These are phyloP conservation scores for Veloporphyrellus conicus DNA, from an alignment of 1,284 basidiomycete genomes.

Conservation along the genomic window DNA sequence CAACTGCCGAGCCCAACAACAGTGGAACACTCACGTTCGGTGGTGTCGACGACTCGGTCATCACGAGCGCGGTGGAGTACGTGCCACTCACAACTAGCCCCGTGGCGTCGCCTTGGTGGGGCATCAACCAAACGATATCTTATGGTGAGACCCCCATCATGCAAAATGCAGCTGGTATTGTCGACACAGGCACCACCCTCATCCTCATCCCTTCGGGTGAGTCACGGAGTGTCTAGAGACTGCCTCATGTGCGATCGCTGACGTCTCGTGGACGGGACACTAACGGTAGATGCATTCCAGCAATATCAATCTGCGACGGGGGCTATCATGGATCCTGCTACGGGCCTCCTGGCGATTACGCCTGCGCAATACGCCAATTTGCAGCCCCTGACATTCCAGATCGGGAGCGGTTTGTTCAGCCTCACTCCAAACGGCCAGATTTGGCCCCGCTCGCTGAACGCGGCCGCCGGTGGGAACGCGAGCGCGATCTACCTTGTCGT, in stretches of 20 bases:
- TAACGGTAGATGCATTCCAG: constrained; percentile 56
- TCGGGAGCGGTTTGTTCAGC: constrained; percentile 35
- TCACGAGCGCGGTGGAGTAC: constrained; percentile 43
- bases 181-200: constrained; percentile 47
- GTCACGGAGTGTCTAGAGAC: background rate
- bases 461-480: constrained; percentile 37
- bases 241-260: too few species aligned
- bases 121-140: constrained; percentile 47
- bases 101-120: constrained; percentile 48
- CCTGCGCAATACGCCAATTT: constrained; percentile 25
- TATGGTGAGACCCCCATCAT: constrained; percentile 44
- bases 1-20: constrained; percentile 28
- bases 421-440: constrained; percentile 49
- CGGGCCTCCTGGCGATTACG: constrained; percentile 42
- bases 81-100: constrained; percentile 47
- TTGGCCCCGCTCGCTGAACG: constrained; percentile 49
- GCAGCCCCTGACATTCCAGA: constrained; percentile 17
- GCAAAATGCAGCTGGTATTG: constrained; percentile 27
- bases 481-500: constrained; percentile 45
- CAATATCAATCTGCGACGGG: constrained; percentile 51
- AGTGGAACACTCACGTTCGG: constrained; percentile 50
- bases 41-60: constrained; percentile 42
- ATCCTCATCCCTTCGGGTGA: constrained; percentile 38
- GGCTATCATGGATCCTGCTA: constrained; percentile 41
- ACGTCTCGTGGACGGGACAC: too few species aligned